Conservation (phyloP, 1,284 basidiomycete genomes). For the Xanthoconium separans region DNA sequence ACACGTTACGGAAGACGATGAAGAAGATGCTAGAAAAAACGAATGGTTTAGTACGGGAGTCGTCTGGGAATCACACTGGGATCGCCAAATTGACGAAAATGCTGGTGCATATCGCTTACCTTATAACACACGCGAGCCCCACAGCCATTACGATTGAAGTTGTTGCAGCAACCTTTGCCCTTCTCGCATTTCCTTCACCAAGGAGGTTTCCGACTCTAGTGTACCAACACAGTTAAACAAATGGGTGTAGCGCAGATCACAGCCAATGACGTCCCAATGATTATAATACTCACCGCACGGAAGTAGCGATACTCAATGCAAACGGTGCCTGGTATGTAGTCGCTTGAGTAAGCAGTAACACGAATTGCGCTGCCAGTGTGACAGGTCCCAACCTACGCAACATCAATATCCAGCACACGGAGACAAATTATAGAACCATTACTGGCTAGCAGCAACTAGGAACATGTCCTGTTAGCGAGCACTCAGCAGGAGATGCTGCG, state of each 20-base stretch:
- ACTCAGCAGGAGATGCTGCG: background rate
- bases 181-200: constrained; percentile 68
- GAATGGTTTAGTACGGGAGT: background rate
- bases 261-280: background rate
- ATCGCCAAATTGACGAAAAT: background rate
- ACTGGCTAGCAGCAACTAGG: constrained; percentile 62
- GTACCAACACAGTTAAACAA: background rate
- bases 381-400: constrained; percentile 51
- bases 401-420: background rate
- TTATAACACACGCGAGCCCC: constrained; percentile 57
- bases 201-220: constrained; percentile 78
- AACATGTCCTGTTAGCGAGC: background rate
- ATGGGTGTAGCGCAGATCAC: background rate
- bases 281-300: constrained; percentile 64
- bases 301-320: constrained; percentile 76
- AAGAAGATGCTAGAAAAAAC: constrained; percentile 55
- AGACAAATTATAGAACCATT: constrained; percentile 15
- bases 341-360: constrained; percentile 71
- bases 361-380: constrained; percentile 70
- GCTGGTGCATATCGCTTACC: constrained; percentile 39
- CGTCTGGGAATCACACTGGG: background rate
- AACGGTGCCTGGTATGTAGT: constrained; percentile 87
- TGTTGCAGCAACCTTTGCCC: constrained; percentile 65
- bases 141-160: constrained; percentile 65
- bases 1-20: constrained; percentile 68